Conservation (phyloP, 345 rosid species). For the Melaleuca alternifolia region DNA sequence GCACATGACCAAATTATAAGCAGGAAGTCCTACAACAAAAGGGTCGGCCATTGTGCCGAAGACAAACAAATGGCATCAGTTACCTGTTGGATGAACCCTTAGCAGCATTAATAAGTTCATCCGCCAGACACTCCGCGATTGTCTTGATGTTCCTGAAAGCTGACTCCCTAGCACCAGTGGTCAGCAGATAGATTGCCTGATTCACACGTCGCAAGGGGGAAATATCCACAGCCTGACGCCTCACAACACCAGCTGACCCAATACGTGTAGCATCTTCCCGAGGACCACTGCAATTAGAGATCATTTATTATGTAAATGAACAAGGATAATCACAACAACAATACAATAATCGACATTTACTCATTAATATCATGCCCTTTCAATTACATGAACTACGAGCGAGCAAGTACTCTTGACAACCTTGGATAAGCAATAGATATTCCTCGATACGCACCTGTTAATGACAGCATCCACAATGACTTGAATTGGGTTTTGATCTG, state of each 20-base stretch:
- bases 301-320: not conserved
- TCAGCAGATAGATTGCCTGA: conserved; percentile 75
- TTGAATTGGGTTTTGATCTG: conserved; percentile 85
- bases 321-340: not conserved
- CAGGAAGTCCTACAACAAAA: not conserved
- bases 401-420: not conserved
- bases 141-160: conserved; percentile 92
- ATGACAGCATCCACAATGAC: conserved; percentile 81
- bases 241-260: conserved; percentile 97
- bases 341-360: not conserved
- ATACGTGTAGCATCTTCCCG: conserved; percentile 96
- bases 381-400: not conserved
- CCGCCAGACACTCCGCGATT: conserved; percentile 92
- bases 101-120: conserved; percentile 95
- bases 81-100: conserved; percentile 98
- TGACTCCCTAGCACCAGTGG: conserved; percentile 93
- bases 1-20: not conserved
- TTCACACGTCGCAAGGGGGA: conserved; percentile 90
- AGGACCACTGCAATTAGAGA: conserved; percentile 52
- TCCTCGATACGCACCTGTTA: conserved; percentile 46
- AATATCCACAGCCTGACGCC: conserved; percentile 98
- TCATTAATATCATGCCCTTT: not conserved
- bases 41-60: not conserved
- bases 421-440: not conserved
- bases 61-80: not conserved